Evolutionary conservation across 495 filamentous ascomycete genomes (phyloP).

Genomic region (Endocarpon pusillum): DNA sequence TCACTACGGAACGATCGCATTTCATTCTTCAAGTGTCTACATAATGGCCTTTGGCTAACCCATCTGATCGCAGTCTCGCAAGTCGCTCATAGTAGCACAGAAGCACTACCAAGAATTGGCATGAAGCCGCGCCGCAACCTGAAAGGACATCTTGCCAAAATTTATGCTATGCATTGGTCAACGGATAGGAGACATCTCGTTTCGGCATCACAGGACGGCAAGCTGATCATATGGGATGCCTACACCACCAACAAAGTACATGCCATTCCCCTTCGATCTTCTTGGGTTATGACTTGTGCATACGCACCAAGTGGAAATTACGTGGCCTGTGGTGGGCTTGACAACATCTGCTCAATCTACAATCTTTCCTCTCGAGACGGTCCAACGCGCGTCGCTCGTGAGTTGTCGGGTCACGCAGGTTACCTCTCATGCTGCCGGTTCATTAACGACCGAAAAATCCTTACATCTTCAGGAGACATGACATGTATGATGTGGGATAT

Average conservation of each 20-base stretch:
- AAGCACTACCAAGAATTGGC: constrained; percentile 73
- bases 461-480: constrained; percentile 98
- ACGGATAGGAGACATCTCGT: constrained; percentile 96
- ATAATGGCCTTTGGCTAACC: constrained; percentile 11
- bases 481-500: constrained; percentile 99
- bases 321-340: constrained; percentile 92
- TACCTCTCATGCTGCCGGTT: constrained; percentile 98
- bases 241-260: constrained; percentile 99
- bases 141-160: constrained; percentile 96
- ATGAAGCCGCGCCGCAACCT: constrained; percentile 93
- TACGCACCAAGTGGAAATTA: constrained; percentile 97
- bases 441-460: constrained; percentile 94
- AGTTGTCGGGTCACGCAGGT: constrained; percentile 91
- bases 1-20: constrained; percentile 1
- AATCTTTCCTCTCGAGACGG: constrained; percentile 93
- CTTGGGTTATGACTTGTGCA: constrained; percentile 99
- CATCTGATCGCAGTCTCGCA: constrained; percentile 51
- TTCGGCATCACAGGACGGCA: constrained; percentile 95
- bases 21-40: constrained; percentile 5
- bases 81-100: constrained; percentile 76
- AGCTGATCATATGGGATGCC: constrained; percentile 99
- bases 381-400: constrained; percentile 86
- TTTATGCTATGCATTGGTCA: constrained; percentile 99
- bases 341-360: constrained; percentile 99
- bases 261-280: constrained; percentile 94